phyloP scores from a whole-genome alignment of 2,329 filamentous ascomycete genomes.

The Calonectria crousiana region DNA sequence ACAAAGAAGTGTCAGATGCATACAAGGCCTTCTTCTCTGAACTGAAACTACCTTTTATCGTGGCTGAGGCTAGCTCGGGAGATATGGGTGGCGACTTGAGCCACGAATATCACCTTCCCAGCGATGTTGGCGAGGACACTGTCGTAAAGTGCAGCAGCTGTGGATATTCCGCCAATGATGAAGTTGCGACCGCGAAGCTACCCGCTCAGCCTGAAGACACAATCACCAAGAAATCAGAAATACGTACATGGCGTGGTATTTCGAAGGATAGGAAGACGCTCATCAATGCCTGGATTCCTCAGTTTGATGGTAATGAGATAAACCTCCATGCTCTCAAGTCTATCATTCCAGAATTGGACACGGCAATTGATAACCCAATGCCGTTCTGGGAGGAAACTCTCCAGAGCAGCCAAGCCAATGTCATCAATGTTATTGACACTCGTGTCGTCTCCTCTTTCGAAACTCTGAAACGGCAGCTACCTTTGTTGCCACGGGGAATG shows the following conservation, averaged over 20 bases:
- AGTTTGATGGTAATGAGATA: constrained; percentile 48
- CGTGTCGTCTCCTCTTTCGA: constrained; percentile 44
- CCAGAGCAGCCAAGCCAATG: constrained; percentile 21
- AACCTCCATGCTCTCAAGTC: constrained; percentile 74
- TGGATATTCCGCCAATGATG: constrained; percentile 85
- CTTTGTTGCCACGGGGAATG: constrained; percentile 37
- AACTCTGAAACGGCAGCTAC: constrained; percentile 39
- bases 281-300: constrained; percentile 77
- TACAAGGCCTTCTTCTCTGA: constrained; percentile 86
- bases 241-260: constrained; percentile 71
- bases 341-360: constrained; percentile 75
- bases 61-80: constrained; percentile 93
- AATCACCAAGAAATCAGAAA: constrained; percentile 24
- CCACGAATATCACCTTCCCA: constrained; percentile 93
- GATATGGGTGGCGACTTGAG: constrained; percentile 94
- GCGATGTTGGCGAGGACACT: constrained; percentile 84
- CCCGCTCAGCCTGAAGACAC: not conserved
- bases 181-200: constrained; percentile 71
- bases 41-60: constrained; percentile 83
- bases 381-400: constrained; percentile 63
- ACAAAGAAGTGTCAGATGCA: constrained; percentile 77
- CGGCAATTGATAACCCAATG: constrained; percentile 72
- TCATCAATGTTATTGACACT: constrained; percentile 53
- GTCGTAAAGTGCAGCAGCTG: constrained; percentile 82
- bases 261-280: constrained; percentile 76